phyloP scores from a whole-genome alignment of 2,329 filamentous ascomycete genomes.

The Trichophaea hybrida region DNA sequence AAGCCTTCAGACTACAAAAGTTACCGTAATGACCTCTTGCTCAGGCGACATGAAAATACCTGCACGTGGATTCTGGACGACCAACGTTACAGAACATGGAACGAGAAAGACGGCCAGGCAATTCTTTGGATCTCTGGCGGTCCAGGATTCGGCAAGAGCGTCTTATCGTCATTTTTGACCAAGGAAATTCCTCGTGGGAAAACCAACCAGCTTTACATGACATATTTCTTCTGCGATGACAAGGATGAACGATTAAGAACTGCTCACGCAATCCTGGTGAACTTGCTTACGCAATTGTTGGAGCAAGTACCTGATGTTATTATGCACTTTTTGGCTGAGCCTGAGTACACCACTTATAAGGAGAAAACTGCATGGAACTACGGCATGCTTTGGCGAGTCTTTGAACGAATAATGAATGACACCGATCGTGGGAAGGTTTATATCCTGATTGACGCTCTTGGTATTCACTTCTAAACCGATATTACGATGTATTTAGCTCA shows the following conservation, averaged over 20 bases:
- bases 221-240: conserved; percentile 12
- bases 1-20: not conserved
- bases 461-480: not conserved
- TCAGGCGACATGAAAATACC: not conserved
- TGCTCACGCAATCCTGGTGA: conserved; percentile 5
- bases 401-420: conserved; percentile 6
- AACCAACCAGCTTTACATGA: not conserved
- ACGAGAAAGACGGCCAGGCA: conserved; percentile 1
- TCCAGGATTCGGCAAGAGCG: conserved; percentile 9
- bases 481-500: not conserved
- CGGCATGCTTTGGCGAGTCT: conserved; percentile 9
- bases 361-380: conserved; percentile 5
- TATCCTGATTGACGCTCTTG: conserved; percentile 6
- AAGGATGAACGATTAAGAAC: conserved; percentile 7
- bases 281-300: conserved; percentile 4
- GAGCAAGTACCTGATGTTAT: not conserved
- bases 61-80: conserved; percentile 1
- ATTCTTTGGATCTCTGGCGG: conserved; percentile 10
- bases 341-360: not conserved
- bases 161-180: conserved; percentile 1
- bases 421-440: not conserved
- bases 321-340: not conserved
- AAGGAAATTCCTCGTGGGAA: conserved; percentile 1
- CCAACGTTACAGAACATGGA: not conserved
- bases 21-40: conserved; percentile 1